Percentiles rank a stretch among this genome's conserved stretches.
Conservation (phyloP, 805 yeast species). For the Hanseniaspora hatyaiensis region DNA sequence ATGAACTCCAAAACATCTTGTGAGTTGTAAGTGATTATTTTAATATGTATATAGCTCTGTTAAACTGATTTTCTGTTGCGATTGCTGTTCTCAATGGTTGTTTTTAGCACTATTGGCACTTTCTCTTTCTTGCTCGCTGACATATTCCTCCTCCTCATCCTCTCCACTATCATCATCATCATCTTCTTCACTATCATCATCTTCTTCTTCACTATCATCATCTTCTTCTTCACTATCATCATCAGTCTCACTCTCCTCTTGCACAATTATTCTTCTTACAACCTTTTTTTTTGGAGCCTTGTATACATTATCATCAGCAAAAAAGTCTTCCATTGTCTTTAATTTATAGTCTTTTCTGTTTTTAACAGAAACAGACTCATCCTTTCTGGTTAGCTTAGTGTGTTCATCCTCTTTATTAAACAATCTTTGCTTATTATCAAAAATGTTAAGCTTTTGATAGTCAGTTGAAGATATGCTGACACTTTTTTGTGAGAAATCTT, state of each 20-base stretch:
- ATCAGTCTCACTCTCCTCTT: slow-evolving; percentile 25
- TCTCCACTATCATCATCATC: slow-evolving; percentile 1
- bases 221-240: slow-evolving; percentile 28
- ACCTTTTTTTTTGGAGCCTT: slow-evolving; percentile 24
- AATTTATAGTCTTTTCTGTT: slow-evolving; percentile 38
- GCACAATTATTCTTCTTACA: slow-evolving; percentile 22
- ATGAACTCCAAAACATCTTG: slow-evolving; percentile 38
- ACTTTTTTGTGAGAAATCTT: slow-evolving; percentile 32
- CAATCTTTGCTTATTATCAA: not conserved
- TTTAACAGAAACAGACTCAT: slow-evolving; percentile 19
- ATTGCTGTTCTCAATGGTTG: too few relatives aligned
- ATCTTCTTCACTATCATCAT: slow-evolving; percentile 14
- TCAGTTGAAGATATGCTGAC: slow-evolving; percentile 28
- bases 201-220: slow-evolving; percentile 17
- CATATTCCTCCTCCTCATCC: slow-evolving; percentile 1
- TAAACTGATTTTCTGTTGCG: too few relatives aligned
- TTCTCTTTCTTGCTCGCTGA: too few relatives aligned
- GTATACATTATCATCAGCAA: slow-evolving; percentile 34
- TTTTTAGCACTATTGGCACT: too few relatives aligned
- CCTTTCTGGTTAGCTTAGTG: slow-evolving; percentile 9
- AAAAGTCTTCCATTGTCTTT: slow-evolving; percentile 80
- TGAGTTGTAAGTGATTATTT: slow-evolving; percentile 11
- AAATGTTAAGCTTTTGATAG: slow-evolving; percentile 12
- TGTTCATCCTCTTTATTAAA: not conserved
- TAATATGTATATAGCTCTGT: too few relatives aligned